Conservation (phyloP, 352 stramenopile genomes). For the Phytophthora colocasiae region DNA sequence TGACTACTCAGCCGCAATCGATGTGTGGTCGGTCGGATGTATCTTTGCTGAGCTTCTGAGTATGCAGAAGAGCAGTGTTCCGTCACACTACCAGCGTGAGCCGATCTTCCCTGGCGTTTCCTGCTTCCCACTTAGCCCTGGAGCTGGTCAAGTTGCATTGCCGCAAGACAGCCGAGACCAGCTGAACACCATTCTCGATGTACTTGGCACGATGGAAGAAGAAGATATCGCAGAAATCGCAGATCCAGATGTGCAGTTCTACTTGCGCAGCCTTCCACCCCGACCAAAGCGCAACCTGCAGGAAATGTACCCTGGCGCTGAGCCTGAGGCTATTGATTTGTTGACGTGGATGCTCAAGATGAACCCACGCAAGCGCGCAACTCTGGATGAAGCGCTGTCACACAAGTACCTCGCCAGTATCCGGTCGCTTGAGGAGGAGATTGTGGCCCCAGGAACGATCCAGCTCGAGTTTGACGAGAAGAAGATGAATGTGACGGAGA, state of each 20-base stretch:
- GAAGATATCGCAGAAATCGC: constrained; percentile 88
- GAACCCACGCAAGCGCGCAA: constrained; percentile 84
- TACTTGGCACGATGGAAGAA: constrained; percentile 87
- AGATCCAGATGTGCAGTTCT: constrained; percentile 84
- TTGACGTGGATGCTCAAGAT: constrained; percentile 88
- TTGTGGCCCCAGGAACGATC: constrained; percentile 84
- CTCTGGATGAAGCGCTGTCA: constrained; percentile 79
- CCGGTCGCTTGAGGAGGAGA: constrained; percentile 85
- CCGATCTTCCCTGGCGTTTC: constrained; percentile 95
- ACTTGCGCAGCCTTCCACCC: constrained; percentile 76
- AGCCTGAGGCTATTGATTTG: constrained; percentile 83
- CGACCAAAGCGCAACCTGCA: constrained; percentile 77
- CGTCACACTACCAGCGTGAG: constrained; percentile 94
- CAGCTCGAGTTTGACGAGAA: constrained; percentile 89
- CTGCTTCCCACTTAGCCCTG: constrained; percentile 87
- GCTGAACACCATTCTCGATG: constrained; percentile 89
- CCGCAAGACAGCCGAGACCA: constrained; percentile 88
- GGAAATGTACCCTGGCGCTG: constrained; percentile 85
- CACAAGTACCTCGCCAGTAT: constrained; percentile 90
- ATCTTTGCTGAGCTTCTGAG: constrained; percentile 96
- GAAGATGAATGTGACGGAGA: constrained; percentile 83
- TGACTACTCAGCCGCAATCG: constrained; percentile 88
- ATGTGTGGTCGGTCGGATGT: constrained; percentile 94
- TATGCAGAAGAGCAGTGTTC: constrained; percentile 97
- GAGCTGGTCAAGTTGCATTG: constrained; percentile 73